phyloP scores from a whole-genome alignment of 2,329 filamentous ascomycete species.

The Xylaria arbuscula region DNA sequence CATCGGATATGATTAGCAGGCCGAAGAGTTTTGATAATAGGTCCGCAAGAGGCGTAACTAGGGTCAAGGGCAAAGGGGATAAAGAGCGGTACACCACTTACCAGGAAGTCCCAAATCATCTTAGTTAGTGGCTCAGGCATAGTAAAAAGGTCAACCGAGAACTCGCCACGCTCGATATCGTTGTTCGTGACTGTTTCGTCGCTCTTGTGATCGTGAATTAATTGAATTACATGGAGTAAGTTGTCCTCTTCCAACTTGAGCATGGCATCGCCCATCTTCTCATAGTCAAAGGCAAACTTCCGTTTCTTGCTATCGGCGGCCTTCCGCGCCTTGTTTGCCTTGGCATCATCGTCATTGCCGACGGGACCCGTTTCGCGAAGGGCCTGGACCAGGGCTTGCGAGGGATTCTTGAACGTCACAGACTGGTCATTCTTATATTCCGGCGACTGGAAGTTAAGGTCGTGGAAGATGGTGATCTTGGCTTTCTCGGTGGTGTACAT shows the following conservation, averaged over 20 bases:
- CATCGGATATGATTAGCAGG: slow-evolving; percentile 26
- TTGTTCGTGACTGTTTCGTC: slow-evolving; percentile 97
- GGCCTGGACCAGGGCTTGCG: slow-evolving; percentile 80
- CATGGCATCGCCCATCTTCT: slow-evolving; percentile 93
- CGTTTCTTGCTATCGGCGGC: slow-evolving; percentile 78
- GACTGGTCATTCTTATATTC: slow-evolving; percentile 85
- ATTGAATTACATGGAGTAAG: slow-evolving; percentile 91
- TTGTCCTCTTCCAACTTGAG: slow-evolving; percentile 93
- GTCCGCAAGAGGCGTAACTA: background rate
- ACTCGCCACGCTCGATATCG: slow-evolving; percentile 96
- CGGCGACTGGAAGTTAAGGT: slow-evolving; percentile 87
- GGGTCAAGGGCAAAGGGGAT: background rate
- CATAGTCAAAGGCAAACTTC: slow-evolving; percentile 81
- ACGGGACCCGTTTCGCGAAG: slow-evolving; percentile 87
- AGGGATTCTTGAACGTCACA: slow-evolving; percentile 92
- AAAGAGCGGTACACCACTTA: slow-evolving; percentile 43
- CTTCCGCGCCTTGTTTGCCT: slow-evolving; percentile 69
- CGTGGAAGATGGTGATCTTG: slow-evolving; percentile 83
- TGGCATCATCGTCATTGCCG: slow-evolving; percentile 76
- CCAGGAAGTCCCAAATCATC: slow-evolving; percentile 91
- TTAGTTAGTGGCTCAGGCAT: slow-evolving; percentile 89
- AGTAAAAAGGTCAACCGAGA: slow-evolving; percentile 98
- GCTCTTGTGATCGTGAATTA: slow-evolving; percentile 97
- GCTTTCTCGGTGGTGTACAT: slow-evolving; percentile 87
- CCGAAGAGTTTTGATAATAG: background rate